These are phyloP conservation scores for Vitis cinerea DNA, from an alignment of 164 flowering plant species.

Conservation along the genomic window DNA sequence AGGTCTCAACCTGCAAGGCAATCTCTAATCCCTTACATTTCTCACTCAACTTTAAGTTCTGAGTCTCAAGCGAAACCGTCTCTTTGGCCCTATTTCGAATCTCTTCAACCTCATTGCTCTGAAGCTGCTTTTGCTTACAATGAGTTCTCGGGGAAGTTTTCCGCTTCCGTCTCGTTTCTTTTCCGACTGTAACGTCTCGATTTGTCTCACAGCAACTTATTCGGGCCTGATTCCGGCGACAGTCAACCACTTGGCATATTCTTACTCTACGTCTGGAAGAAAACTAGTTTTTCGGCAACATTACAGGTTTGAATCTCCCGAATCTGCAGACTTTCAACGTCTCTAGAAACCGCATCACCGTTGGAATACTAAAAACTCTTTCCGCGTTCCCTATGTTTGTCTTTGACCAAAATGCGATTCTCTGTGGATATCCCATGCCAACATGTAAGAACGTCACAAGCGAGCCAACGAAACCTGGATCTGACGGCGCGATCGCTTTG, in stretches of 20 bases:
- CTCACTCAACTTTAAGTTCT: slow-evolving; percentile 57
- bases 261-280: slow-evolving; percentile 67
- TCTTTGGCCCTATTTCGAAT: slow-evolving; percentile 58
- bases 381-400: no score
- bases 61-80: slow-evolving; percentile 52
- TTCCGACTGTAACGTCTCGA: slow-evolving; percentile 65
- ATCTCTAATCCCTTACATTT: slow-evolving; percentile 33
- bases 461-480: slow-evolving; percentile 52
- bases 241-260: slow-evolving; percentile 47
- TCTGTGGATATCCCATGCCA: slow-evolving; percentile 6
- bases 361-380: slow-evolving; percentile 38
- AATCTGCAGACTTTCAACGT: slow-evolving; percentile 70
- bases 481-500: slow-evolving; percentile 34
- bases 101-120: slow-evolving; percentile 60
- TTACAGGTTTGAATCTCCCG: slow-evolving; percentile 37
- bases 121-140: slow-evolving; percentile 68
- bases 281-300: slow-evolving; percentile 57
- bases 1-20: slow-evolving; percentile 41
- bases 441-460: slow-evolving; percentile 27
- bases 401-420: no score
- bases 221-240: slow-evolving; percentile 54
- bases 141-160: slow-evolving; percentile 55
- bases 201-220: slow-evolving; percentile 62
- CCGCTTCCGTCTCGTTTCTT: slow-evolving; percentile 39
- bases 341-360: slow-evolving; percentile 58